phyloP scores from a whole-genome alignment of 495 filamentous ascomycete genomes.

The Daldinia loculata region DNA sequence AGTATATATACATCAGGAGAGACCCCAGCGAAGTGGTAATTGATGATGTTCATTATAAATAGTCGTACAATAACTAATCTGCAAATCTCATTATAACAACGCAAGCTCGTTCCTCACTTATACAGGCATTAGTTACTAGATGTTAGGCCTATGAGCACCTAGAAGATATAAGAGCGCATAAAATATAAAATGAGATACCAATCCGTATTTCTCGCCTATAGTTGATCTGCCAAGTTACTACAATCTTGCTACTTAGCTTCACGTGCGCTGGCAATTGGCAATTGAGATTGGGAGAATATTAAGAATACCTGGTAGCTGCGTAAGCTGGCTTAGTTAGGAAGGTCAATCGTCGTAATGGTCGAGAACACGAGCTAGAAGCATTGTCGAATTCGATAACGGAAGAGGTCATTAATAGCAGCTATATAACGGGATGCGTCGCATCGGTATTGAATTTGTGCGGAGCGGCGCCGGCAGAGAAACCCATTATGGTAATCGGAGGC shows the following conservation, averaged over 20 bases:
- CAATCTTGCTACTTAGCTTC: neutral
- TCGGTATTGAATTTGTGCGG: slow-evolving; percentile 12
- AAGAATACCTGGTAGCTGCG: neutral
- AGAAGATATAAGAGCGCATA: neutral
- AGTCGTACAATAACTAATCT: neutral
- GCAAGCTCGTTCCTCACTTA: neutral
- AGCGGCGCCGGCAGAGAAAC: slow-evolving; percentile 29
- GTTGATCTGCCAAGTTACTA: neutral
- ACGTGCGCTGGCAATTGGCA: slow-evolving; percentile 14
- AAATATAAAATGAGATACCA: neutral
- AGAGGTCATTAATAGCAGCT: slow-evolving; percentile 22
- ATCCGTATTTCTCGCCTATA: too few relatives aligned
- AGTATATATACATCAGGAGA: neutral
- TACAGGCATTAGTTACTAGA: neutral
- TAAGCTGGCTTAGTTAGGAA: neutral
- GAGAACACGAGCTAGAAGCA: slow-evolving; percentile 22
- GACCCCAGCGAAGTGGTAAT: neutral
- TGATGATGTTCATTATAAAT: neutral
- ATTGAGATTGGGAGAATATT: neutral
- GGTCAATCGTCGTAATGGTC: slow-evolving; percentile 22
- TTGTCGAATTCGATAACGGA: slow-evolving; percentile 7
- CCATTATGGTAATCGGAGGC: slow-evolving; percentile 32
- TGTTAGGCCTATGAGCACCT: neutral
- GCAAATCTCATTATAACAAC: neutral
- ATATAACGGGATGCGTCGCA: slow-evolving; percentile 30